Percentiles rank a stretch among this genome's conserved stretches.
Conservation (phyloP, 805 yeast genomes). For the Myxozyma geophila region DNA sequence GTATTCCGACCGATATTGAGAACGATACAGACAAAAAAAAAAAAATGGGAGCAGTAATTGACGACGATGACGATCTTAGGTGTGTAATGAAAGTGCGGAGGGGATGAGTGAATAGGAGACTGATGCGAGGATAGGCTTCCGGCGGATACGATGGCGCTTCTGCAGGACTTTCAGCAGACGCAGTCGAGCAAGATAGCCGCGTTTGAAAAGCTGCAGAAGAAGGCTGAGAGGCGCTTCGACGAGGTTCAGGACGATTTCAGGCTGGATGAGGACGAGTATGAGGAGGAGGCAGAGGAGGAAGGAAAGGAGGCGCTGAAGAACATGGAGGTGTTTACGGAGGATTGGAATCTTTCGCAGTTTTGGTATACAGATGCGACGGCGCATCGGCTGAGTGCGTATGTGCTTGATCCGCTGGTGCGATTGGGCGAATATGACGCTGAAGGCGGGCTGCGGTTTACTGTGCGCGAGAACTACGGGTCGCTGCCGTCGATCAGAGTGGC, state of each 20-base stretch:
- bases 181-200: slow-evolving; percentile 60
- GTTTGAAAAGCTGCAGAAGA: slow-evolving; percentile 58
- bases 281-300: slow-evolving; percentile 66
- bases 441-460: background rate
- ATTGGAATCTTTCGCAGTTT: slow-evolving; percentile 93
- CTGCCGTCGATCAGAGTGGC: slow-evolving; percentile 52
- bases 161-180: slow-evolving; percentile 68
- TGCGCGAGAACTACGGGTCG: slow-evolving; percentile 8
- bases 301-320: slow-evolving; percentile 57
- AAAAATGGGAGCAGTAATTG: background rate
- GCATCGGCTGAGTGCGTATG: slow-evolving; percentile 46
- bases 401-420: slow-evolving; percentile 22
- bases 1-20: background rate
- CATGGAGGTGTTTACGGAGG: slow-evolving; percentile 81
- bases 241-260: slow-evolving; percentile 54
- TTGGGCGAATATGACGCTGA: slow-evolving; percentile 8
- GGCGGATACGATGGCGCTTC: slow-evolving; percentile 57
- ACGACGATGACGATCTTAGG: slow-evolving; percentile 25
- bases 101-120: background rate
- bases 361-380: slow-evolving; percentile 84
- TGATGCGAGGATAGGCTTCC: slow-evolving; percentile 44
- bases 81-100: background rate
- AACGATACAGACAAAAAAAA: background rate
- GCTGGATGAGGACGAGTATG: slow-evolving; percentile 71
- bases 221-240: slow-evolving; percentile 58